Percentiles rank a stretch among this genome's conserved stretches.
Conservation (phyloP, 768 basidiomycete genomes). For the Suillus bovinus region DNA sequence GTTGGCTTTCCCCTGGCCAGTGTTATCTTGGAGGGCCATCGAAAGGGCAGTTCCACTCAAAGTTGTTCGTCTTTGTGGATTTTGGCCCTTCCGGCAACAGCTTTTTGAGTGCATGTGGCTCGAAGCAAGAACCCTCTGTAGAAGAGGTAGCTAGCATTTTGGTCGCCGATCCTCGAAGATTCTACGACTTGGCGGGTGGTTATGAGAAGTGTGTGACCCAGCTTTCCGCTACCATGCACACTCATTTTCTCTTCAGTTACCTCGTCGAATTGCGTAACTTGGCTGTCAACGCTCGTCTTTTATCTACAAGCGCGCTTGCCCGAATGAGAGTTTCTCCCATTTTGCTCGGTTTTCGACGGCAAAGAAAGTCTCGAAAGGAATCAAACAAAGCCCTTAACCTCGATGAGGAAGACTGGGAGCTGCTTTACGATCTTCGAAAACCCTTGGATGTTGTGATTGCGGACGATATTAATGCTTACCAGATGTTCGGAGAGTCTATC, state of each 20-base stretch:
- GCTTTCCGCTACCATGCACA: not conserved
- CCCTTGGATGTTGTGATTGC: constrained; percentile 77
- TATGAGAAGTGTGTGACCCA: constrained; percentile 56
- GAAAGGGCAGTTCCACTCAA: constrained; percentile 66
- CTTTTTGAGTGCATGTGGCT: constrained; percentile 86
- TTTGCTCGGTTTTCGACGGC: constrained; percentile 72
- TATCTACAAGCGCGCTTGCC: constrained; percentile 46
- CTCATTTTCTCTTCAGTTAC: constrained; percentile 51
- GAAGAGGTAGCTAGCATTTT: constrained; percentile 77
- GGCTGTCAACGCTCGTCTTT: constrained; percentile 66
- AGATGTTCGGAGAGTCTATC: constrained; percentile 74
- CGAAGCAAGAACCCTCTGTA: constrained; percentile 83
- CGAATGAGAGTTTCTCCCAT: constrained; percentile 74
- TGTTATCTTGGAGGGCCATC: constrained; percentile 66
- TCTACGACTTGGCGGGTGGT: constrained; percentile 72
- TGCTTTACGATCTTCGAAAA: constrained; percentile 67
- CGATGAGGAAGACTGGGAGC: constrained; percentile 77
- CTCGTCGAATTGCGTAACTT: constrained; percentile 81
- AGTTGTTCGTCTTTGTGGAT: constrained; percentile 85
- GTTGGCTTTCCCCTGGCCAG: constrained; percentile 58
- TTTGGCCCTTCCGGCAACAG: constrained; percentile 81
- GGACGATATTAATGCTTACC: constrained; percentile 82
- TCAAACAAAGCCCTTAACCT: constrained; percentile 29
- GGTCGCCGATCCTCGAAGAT: constrained; percentile 64
- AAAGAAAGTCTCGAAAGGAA: constrained; percentile 30